Conservation (phyloP, 1,284 basidiomycete species). For the Melampsora americana region DNA sequence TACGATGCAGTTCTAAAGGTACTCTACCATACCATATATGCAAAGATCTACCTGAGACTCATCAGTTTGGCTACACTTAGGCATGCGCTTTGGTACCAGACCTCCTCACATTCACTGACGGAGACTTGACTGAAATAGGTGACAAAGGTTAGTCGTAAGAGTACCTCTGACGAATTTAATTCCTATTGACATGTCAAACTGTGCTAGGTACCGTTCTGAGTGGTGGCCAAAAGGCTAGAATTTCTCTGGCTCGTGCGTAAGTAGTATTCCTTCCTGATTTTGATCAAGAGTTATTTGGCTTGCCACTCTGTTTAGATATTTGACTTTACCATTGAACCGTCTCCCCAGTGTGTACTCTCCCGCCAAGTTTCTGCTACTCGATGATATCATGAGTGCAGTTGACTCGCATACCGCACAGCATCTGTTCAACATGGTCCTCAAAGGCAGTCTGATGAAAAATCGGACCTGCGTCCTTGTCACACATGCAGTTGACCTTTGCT, state of each 20-base stretch:
- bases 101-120: slow-evolving; percentile 69
- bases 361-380: slow-evolving; percentile 55
- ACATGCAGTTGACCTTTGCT: slow-evolving; percentile 68
- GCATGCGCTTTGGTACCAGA: slow-evolving; percentile 75
- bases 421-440: slow-evolving; percentile 44
- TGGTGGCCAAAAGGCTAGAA: slow-evolving; percentile 68
- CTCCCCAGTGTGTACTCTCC: slow-evolving; percentile 56
- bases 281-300: slow-evolving; percentile 24
- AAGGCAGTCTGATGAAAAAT: slow-evolving; percentile 60
- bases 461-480: slow-evolving; percentile 79
- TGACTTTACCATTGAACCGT: slow-evolving; percentile 23
- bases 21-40: too few species aligned
- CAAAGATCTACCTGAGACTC: background rate
- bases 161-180: background rate
- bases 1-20: slow-evolving; percentile 25
- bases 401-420: slow-evolving; percentile 55
- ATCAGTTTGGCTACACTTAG: slow-evolving; percentile 61
- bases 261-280: background rate
- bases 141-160: slow-evolving; percentile 58
- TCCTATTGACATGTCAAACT: background rate
- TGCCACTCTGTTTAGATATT: slow-evolving; percentile 37
- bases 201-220: slow-evolving; percentile 61
- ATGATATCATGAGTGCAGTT: slow-evolving; percentile 57
- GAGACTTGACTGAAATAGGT: slow-evolving; percentile 70
- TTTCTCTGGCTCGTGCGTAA: slow-evolving; percentile 50